phyloP scores from a whole-genome alignment of 2,329 filamentous ascomycete genomes.

The Sporothrix pallida region DNA sequence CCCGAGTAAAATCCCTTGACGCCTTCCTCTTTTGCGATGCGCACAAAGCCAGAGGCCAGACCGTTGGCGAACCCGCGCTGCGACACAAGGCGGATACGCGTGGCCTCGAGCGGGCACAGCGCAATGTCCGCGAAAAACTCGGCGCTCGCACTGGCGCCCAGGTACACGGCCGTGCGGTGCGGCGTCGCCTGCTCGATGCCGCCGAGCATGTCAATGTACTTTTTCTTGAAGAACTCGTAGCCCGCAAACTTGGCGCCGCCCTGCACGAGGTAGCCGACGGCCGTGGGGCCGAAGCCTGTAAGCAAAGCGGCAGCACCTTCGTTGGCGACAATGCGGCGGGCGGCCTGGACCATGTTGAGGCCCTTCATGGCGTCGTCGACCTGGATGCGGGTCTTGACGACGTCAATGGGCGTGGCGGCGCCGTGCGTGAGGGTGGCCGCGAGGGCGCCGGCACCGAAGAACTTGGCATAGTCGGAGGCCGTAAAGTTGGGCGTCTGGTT shows the following conservation, averaged over 20 bases:
- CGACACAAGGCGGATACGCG: slow-evolving; percentile 76
- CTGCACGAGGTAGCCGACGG: slow-evolving; percentile 87
- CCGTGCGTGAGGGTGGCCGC: slow-evolving; percentile 59
- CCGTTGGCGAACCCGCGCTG: slow-evolving; percentile 78
- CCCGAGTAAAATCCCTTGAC: slow-evolving; percentile 88
- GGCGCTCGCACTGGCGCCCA: slow-evolving; percentile 70
- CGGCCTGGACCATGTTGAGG: slow-evolving; percentile 79
- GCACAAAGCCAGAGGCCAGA: slow-evolving; percentile 72
- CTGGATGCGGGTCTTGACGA: slow-evolving; percentile 91
- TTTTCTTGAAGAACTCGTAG: slow-evolving; percentile 94
- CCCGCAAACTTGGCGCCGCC: slow-evolving; percentile 90
- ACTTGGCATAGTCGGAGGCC: slow-evolving; percentile 56
- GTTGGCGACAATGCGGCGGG: slow-evolving; percentile 75
- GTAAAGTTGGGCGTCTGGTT: slow-evolving; percentile 49
- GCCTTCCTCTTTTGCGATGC: slow-evolving; percentile 78
- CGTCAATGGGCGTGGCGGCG: slow-evolving; percentile 62
- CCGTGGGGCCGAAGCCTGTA: slow-evolving; percentile 84
- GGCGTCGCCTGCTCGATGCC: slow-evolving; percentile 53
- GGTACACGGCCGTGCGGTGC: slow-evolving; percentile 67
- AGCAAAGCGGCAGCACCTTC: slow-evolving; percentile 81
- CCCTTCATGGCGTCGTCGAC: slow-evolving; percentile 87
- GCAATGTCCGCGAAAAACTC: slow-evolving; percentile 79
- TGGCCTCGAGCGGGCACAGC: slow-evolving; percentile 90
- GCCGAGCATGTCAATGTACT: slow-evolving; percentile 73
- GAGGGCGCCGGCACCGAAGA: slow-evolving; percentile 59